Evolutionary conservation across 2,329 filamentous ascomycete species (phyloP), one percentile per base, ranked within the genome.

Genomic region (Ophiocordyceps camponoti-floridani): DNA sequence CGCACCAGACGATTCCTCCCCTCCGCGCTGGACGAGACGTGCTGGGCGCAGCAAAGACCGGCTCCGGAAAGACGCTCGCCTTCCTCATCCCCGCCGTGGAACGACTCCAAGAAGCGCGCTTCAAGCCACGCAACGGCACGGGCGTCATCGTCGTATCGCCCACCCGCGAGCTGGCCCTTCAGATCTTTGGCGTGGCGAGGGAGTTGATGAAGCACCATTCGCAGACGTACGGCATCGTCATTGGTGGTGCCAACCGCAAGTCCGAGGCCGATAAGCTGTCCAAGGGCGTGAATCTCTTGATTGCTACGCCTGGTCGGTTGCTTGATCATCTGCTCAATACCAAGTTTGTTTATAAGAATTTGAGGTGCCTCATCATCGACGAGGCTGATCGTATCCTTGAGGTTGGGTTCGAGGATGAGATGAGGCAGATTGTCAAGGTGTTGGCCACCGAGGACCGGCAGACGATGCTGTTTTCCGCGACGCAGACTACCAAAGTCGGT

Each of bases 381-480:
- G 91, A 98, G 66, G 91, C 91, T 16, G 91, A 98, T 60, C 81
- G 91, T 42, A 95, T 98, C 50, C 69, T 98, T 41, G 91, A 98
- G 66, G 85, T 95, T 49, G 89, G 91, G 54, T 98, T 98, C 70
- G 91, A 98, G 63, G 91, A 96, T 57, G 91, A 98, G 66, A 94
- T 98, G 84, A 75, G 85, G 51, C 82, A 93, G 61, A 94, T 98
- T 53, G 81, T 96, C 62, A 93, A 93, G 70, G 91, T 96, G 45
- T 68, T 96, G 16, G 85, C 88, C 42, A 82, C 82, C 52, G 80
- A 93, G 47, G 78, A 88, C 52, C 72, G 91, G 48, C 89, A 96
- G 64, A 95, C 88, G 0, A 91, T 94, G 81, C 75, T 98, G n/a
- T 98, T 98, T 71, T 95, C 87, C 13, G 91, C 91, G 13, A 98